Evolutionary conservation across 805 yeast genomes (phyloP).

Genomic region (Diddensiella santjacobensis): DNA sequence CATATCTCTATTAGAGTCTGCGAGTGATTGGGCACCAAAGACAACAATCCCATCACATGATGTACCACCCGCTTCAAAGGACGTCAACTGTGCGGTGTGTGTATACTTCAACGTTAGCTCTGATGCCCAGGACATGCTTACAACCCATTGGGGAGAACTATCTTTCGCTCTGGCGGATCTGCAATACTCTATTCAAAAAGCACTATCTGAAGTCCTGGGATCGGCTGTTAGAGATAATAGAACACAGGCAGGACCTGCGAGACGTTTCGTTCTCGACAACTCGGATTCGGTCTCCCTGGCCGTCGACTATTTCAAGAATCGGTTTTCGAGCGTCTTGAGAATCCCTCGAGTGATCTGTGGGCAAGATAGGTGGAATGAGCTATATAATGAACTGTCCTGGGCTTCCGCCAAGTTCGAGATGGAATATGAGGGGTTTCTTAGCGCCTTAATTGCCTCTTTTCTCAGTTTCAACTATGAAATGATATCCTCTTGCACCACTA

Average conservation of each 20-base stretch:
- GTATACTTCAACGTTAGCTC: conserved; percentile 17
- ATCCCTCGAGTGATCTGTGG: conserved; percentile 28
- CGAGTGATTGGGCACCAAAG: not conserved
- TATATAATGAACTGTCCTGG: conserved; percentile 15
- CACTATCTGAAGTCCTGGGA: conserved; percentile 10
- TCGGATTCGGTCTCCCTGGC: conserved; percentile 21
- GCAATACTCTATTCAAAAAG: conserved; percentile 11
- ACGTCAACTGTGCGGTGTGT: conserved; percentile 22
- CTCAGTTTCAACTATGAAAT: conserved; percentile 3
- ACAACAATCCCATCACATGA: not conserved
- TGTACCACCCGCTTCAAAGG: not conserved
- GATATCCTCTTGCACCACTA: not conserved
- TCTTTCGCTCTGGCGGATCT: conserved; percentile 20
- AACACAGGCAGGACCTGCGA: not conserved
- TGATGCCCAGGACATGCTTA: conserved; percentile 14
- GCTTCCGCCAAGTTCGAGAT: conserved; percentile 13
- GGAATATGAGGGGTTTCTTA: conserved; percentile 14
- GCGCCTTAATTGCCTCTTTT: conserved; percentile 16
- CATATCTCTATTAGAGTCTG: not conserved
- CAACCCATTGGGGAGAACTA: conserved; percentile 29
- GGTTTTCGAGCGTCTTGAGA: conserved; percentile 19
- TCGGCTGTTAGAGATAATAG: conserved; percentile 2
- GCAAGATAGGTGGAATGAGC: conserved; percentile 24
- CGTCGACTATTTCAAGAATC: conserved; percentile 18
- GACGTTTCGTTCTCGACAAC: conserved; percentile 20